Conservation (phyloP, 345 rosid species). For the Pistacia atlantica region DNA sequence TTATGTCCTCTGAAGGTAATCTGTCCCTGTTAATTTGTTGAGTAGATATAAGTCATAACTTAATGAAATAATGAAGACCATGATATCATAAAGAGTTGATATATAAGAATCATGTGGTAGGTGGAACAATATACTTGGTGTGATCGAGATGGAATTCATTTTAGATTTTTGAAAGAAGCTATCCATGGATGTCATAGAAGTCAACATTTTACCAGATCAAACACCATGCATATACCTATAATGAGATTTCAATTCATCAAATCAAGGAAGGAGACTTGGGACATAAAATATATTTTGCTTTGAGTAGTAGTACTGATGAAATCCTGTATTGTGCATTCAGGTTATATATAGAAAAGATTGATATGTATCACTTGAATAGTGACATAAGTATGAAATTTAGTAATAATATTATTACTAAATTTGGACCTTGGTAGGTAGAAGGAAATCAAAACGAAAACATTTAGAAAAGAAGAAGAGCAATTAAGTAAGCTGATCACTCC, state of each 20-base stretch:
- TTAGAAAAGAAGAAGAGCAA: too few species aligned
- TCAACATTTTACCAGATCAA: constrained; percentile 5
- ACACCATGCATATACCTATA: background rate
- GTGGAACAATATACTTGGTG: background rate
- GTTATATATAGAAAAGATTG: too few species aligned
- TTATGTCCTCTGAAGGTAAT: too few species aligned
- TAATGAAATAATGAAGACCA: background rate
- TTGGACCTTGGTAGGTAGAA: too few species aligned
- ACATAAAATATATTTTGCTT: too few species aligned
- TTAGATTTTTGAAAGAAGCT: background rate
- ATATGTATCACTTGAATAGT: too few species aligned
- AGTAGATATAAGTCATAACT: background rate
- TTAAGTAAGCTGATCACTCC: too few species aligned
- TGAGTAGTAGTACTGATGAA: background rate
- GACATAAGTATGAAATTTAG: too few species aligned
- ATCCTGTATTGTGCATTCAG: background rate
- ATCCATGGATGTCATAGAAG: background rate
- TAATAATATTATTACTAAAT: too few species aligned
- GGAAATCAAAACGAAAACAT: too few species aligned
- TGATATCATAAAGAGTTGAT: background rate
- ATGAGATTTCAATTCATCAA: background rate
- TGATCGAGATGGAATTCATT: background rate
- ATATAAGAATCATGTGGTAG: constrained; percentile 8
- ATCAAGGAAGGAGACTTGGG: background rate
- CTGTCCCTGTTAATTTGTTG: background rate